Evolutionary conservation across 805 yeast species (phyloP).

Genomic region (Schwanniomyces vanrijiae): DNA sequence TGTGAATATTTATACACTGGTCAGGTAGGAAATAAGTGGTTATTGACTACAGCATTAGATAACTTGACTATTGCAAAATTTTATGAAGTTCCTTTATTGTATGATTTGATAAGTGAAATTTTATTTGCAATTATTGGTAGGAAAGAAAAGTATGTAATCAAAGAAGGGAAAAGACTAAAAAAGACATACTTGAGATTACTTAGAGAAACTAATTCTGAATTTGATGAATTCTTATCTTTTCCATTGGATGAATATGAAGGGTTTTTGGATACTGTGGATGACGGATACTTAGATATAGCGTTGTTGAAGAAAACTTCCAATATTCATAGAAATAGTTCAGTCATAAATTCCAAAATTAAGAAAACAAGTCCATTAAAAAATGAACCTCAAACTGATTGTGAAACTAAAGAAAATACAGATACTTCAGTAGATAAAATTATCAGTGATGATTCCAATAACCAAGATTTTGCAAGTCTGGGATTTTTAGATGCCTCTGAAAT

Average conservation of each 20-base stretch:
- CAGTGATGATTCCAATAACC: conserved; percentile 25
- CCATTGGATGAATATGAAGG: conserved; percentile 54
- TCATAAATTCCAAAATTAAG: conserved; percentile 13
- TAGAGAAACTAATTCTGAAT: conserved; percentile 20
- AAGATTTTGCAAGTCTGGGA: conserved; percentile 19
- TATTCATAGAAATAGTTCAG: conserved; percentile 23
- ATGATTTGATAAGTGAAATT: conserved; percentile 67
- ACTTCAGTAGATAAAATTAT: conserved; percentile 21
- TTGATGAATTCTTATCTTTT: conserved; percentile 25
- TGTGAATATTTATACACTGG: conserved; percentile 78
- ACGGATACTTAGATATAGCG: conserved; percentile 60
- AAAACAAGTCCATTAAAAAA: conserved; percentile 5
- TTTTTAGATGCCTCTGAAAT: conserved; percentile 26
- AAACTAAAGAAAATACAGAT: conserved; percentile 18
- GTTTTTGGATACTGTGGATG: conserved; percentile 60
- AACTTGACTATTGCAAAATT: conserved; percentile 60
- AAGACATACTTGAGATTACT: conserved; percentile 24
- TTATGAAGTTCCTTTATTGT: conserved; percentile 67
- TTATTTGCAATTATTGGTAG: conserved; percentile 68
- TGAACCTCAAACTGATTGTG: neutral
- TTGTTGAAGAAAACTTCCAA: conserved; percentile 49
- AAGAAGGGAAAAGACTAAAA: conserved; percentile 39
- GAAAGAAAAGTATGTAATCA: conserved; percentile 54
- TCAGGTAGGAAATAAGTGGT: conserved; percentile 75
- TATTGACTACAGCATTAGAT: conserved; percentile 62